Evolutionary conservation across 495 filamentous ascomycete species (phyloP).

Genomic region (Glutinoglossum americanum): DNA sequence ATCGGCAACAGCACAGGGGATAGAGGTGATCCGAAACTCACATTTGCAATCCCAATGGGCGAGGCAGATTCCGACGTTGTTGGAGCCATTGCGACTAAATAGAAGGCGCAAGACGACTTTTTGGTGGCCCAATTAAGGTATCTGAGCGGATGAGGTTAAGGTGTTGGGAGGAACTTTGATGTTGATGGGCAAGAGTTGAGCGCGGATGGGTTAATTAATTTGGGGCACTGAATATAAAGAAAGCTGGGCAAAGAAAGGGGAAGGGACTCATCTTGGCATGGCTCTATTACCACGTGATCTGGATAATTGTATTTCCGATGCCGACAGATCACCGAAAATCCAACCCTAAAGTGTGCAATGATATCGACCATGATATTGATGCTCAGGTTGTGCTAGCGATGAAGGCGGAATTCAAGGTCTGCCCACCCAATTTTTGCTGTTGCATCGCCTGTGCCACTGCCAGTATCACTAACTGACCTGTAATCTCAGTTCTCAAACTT

Average conservation of each 20-base stretch:
- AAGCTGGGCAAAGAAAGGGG: background rate
- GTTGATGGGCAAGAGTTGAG: background rate
- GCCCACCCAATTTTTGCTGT: background rate
- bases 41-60: conserved; percentile 57
- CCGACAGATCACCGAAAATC: background rate
- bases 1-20: conserved; percentile 7
- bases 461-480: conserved; percentile 1
- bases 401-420: conserved; percentile 90
- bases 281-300: background rate
- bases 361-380: background rate
- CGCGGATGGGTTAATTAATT: background rate
- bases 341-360: background rate
- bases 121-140: background rate
- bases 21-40: conserved; percentile 20
- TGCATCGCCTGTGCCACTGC: background rate
- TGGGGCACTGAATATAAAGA: background rate
- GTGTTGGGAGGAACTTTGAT: background rate
- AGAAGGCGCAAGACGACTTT: background rate
- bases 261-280: background rate
- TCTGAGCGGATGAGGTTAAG: background rate
- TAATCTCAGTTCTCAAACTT: conserved; percentile 64
- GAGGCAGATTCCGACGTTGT: conserved; percentile 64
- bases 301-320: background rate
- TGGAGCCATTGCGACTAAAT: conserved; percentile 39
- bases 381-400: conserved; percentile 26